phyloP scores from a whole-genome alignment of 169 alveolate genomes.

The Fabrea salina region DNA sequence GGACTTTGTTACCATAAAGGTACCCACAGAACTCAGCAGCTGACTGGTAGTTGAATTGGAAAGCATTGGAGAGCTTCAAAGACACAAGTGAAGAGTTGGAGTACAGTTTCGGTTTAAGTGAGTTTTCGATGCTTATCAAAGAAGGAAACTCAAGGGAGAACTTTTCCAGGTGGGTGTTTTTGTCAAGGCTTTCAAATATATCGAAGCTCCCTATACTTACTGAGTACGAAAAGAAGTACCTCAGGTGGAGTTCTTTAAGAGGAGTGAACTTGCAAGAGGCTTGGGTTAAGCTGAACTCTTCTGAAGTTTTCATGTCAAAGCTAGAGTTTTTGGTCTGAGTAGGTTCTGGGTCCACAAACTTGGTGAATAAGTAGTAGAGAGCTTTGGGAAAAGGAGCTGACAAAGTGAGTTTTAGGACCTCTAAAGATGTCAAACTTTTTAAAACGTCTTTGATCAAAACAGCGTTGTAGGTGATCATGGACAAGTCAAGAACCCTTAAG shows the following conservation, averaged over 20 bases:
- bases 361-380: neutral
- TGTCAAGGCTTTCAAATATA: neutral
- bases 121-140: neutral
- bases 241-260: neutral
- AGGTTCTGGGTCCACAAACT: neutral
- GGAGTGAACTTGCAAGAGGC: neutral
- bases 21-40: neutral
- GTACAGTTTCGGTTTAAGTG: neutral
- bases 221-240: neutral
- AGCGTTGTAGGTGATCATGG: neutral
- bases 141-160: neutral
- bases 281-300: neutral
- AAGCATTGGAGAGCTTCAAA: slow-evolving; percentile 1
- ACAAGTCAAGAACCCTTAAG: neutral
- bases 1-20: neutral
- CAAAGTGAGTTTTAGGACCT: neutral
- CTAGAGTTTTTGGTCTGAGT: neutral
- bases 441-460: neutral
- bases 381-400: slow-evolving; percentile 7
- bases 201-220: neutral
- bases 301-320: neutral
- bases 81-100: neutral
- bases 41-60: neutral
- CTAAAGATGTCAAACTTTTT: neutral
- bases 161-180: neutral